A percentile compares a stretch with the other conserved stretches of the same genome.
These are phyloP conservation scores for Hylodesmum podocarpum DNA, from an alignment of 306 rosid genomes.

Conservation along the genomic window DNA sequence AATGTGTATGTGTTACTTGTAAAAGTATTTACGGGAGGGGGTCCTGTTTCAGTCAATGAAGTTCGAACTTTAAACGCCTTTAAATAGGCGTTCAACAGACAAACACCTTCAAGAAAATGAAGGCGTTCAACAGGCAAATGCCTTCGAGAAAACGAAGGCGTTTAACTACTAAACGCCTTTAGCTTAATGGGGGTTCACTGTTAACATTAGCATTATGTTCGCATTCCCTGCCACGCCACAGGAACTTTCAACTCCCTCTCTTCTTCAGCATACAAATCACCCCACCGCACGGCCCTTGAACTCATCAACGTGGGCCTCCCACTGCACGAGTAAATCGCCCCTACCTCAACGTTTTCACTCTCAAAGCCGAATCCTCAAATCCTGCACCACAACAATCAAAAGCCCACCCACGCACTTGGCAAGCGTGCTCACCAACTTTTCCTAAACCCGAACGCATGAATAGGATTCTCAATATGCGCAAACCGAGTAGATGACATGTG, in stretches of 20 bases:
- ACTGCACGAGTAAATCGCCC: conserved; percentile 57
- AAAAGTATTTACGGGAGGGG: too few species aligned
- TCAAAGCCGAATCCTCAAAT: conserved; percentile 65
- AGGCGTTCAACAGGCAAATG: too few species aligned
- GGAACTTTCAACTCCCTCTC: conserved; percentile 72
- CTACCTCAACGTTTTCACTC: conserved; percentile 48
- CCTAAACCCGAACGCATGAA: conserved; percentile 70
- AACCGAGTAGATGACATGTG: conserved; percentile 66
- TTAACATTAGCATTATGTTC: too few species aligned
- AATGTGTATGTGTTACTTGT: too few species aligned
- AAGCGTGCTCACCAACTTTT: conserved; percentile 67
- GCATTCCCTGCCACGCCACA: conserved; percentile 16
- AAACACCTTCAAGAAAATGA: too few species aligned
- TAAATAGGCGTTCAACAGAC: too few species aligned
- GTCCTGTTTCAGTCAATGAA: too few species aligned
- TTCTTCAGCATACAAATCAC: conserved; percentile 81
- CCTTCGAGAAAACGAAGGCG: too few species aligned
- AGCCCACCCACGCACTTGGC: conserved; percentile 74
- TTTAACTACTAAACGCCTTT: too few species aligned
- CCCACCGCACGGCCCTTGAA: conserved; percentile 64
- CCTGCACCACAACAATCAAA: conserved; percentile 71
- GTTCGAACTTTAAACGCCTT: too few species aligned
- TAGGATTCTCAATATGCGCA: conserved; percentile 81
- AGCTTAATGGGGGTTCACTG: too few species aligned
- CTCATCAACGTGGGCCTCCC: conserved; percentile 56